These are phyloP conservation scores for Monosporascus sp. DNA, from an alignment of 2,329 filamentous ascomycete species.

Conservation along the genomic window DNA sequence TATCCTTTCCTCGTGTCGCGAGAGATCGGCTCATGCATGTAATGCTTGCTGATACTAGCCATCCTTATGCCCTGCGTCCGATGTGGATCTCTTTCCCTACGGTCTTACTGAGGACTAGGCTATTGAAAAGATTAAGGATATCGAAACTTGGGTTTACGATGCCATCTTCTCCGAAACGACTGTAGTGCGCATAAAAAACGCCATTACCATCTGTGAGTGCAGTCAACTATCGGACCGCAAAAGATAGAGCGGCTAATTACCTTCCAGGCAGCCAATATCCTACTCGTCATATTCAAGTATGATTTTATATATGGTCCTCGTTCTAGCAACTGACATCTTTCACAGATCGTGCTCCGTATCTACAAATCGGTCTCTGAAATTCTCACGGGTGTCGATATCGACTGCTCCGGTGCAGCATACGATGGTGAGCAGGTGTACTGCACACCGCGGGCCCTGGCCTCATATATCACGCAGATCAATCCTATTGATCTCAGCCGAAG, in stretches of 20 bases:
- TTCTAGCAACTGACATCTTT: slow-evolving; percentile 7
- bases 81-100: slow-evolving; percentile 83
- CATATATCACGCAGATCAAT: slow-evolving; percentile 79
- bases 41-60: background rate
- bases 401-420: slow-evolving; percentile 76
- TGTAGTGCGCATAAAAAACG: slow-evolving; percentile 79
- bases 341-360: slow-evolving; percentile 72
- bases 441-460: slow-evolving; percentile 68
- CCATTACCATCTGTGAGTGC: slow-evolving; percentile 63
- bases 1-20: too few species aligned
- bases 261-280: slow-evolving; percentile 67
- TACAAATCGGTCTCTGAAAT: slow-evolving; percentile 83
- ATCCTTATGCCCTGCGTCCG: slow-evolving; percentile 57
- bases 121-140: slow-evolving; percentile 76
- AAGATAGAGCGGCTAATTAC: slow-evolving; percentile 1
- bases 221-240: background rate
- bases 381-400: slow-evolving; percentile 82
- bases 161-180: slow-evolving; percentile 78
- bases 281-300: slow-evolving; percentile 67
- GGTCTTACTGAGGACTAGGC: slow-evolving; percentile 72
- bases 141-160: slow-evolving; percentile 70
- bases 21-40: background rate
- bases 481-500: slow-evolving; percentile 72
- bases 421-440: slow-evolving; percentile 76
- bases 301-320: background rate